Percentiles rank a stretch among this genome's conserved stretches.
phyloP scores from a whole-genome alignment of 805 yeast genomes.

The Citeromyces matritensis region DNA sequence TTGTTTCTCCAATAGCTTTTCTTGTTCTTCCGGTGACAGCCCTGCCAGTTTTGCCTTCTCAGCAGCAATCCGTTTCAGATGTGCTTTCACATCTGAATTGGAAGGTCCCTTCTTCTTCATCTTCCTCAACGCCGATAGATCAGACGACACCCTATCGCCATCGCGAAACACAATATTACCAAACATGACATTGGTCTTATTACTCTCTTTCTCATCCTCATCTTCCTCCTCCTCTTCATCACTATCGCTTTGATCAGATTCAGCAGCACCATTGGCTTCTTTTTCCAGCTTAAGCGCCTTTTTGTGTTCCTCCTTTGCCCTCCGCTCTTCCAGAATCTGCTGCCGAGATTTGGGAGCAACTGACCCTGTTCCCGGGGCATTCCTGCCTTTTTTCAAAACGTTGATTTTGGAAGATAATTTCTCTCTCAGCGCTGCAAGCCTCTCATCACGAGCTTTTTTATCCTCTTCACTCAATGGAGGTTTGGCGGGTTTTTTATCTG shows the following conservation, averaged over 20 bases:
- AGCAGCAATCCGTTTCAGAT: slow-evolving; percentile 58
- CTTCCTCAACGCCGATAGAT: slow-evolving; percentile 41
- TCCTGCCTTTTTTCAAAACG: slow-evolving; percentile 61
- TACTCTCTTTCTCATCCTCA: slow-evolving; percentile 17
- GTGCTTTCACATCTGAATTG: slow-evolving; percentile 72
- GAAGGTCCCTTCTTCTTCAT: slow-evolving; percentile 71
- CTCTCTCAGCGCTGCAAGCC: slow-evolving; percentile 57
- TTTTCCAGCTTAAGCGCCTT: slow-evolving; percentile 12
- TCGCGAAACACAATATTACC: slow-evolving; percentile 75
- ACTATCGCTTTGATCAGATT: slow-evolving; percentile 20
- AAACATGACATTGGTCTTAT: slow-evolving; percentile 36
- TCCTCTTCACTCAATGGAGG: slow-evolving; percentile 27
- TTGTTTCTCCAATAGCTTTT: slow-evolving; percentile 49
- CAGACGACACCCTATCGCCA: slow-evolving; percentile 69
- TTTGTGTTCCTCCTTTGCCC: slow-evolving; percentile 24
- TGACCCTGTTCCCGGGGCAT: slow-evolving; percentile 77
- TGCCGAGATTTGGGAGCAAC: slow-evolving; percentile 75
- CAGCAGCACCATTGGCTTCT: slow-evolving; percentile 17
- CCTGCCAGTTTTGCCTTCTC: slow-evolving; percentile 49
- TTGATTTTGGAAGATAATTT: slow-evolving; percentile 65
- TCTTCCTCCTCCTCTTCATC: slow-evolving; percentile 18
- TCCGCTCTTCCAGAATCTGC: slow-evolving; percentile 55
- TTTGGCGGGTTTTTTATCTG: slow-evolving; percentile 3
- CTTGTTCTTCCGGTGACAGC: slow-evolving; percentile 47
- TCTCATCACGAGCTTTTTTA: slow-evolving; percentile 30